Evolutionary conservation across 352 stramenopile genomes (phyloP).

Genomic region (Pythium plurisporium): DNA sequence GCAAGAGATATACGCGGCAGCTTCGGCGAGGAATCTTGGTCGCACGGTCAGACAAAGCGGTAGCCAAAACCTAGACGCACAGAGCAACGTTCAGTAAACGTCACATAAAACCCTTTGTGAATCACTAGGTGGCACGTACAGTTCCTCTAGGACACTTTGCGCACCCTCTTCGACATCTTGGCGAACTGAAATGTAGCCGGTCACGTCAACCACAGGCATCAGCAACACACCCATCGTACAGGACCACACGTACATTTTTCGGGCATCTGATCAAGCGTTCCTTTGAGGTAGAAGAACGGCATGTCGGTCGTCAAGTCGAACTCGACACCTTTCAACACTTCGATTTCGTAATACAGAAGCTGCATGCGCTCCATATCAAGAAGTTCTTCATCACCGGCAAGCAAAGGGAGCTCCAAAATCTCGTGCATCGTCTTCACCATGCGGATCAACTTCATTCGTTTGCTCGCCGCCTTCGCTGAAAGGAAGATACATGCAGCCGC

Average conservation of each 20-base stretch:
- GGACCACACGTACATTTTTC: slow-evolving; percentile 50
- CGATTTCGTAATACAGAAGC: slow-evolving; percentile 81
- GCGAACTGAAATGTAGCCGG: slow-evolving; percentile 30
- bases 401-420: slow-evolving; percentile 65
- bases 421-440: slow-evolving; percentile 87
- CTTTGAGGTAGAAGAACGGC: slow-evolving; percentile 67
- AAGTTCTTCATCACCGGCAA: slow-evolving; percentile 76
- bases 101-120: too few relatives aligned
- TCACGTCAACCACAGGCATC: not conserved
- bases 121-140: too few relatives aligned
- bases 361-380: slow-evolving; percentile 83
- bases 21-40: slow-evolving; percentile 58
- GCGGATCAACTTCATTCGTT: slow-evolving; percentile 83
- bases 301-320: slow-evolving; percentile 79
- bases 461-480: slow-evolving; percentile 75
- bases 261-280: slow-evolving; percentile 60
- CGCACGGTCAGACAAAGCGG: slow-evolving; percentile 52
- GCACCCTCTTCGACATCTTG: slow-evolving; percentile 43
- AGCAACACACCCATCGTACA: not conserved
- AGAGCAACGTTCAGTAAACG: too few relatives aligned
- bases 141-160: slow-evolving; percentile 53
- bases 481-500: slow-evolving; percentile 80
- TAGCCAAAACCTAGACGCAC: slow-evolving; percentile 52
- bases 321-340: slow-evolving; percentile 77
- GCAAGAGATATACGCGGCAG: slow-evolving; percentile 71